Evolutionary conservation across 768 basidiomycete genomes (phyloP).

Genomic region (Cyathus striatus): DNA sequence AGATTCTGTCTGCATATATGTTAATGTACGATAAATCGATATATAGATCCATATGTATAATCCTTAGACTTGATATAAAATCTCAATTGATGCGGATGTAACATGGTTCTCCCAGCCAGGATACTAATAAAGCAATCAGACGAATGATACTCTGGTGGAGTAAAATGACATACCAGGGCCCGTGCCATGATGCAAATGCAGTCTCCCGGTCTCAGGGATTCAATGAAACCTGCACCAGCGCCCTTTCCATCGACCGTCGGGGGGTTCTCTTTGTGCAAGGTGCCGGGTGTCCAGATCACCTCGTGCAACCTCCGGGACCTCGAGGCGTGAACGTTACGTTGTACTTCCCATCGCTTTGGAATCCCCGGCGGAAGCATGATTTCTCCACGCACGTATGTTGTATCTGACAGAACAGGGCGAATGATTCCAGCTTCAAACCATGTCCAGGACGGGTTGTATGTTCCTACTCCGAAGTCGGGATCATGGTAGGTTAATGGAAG

Average conservation of each 20-base stretch:
- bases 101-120: slow-evolving; percentile 9
- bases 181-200: slow-evolving; percentile 1
- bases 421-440: slow-evolving; percentile 18
- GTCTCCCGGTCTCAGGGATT: not conserved
- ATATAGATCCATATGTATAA: too few species aligned
- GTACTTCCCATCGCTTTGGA: slow-evolving; percentile 5
- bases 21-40: too few species aligned
- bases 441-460: slow-evolving; percentile 14
- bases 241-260: not conserved
- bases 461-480: slow-evolving; percentile 10
- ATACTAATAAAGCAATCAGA: slow-evolving; percentile 1
- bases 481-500: not conserved
- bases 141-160: not conserved
- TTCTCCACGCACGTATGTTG: not conserved
- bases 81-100: slow-evolving; percentile 3
- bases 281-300: slow-evolving; percentile 1
- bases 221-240: not conserved
- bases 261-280: not conserved
- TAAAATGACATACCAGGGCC: slow-evolving; percentile 3
- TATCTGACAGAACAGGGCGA: not conserved
- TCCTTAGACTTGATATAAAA: slow-evolving; percentile 3
- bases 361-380: not conserved
- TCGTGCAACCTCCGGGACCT: slow-evolving; percentile 1
- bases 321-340: slow-evolving; percentile 6
- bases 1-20: too few species aligned